Evolutionary conservation across 169 alveolate genomes (phyloP).

Genomic region (Sarcocystis neurona): DNA sequence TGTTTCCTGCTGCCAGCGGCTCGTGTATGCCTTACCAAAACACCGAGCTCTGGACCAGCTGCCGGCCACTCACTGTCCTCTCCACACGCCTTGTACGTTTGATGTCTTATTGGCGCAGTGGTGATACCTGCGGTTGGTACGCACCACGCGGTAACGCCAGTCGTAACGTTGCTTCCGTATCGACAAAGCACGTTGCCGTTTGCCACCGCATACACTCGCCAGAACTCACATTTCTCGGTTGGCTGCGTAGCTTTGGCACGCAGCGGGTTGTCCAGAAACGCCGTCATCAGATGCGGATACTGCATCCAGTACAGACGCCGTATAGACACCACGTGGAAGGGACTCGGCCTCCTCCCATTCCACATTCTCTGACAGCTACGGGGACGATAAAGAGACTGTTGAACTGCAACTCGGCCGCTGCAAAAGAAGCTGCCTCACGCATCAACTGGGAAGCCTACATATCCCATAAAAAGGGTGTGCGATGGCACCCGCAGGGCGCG

Average conservation of each 20-base stretch:
- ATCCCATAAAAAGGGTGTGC: slow-evolving; percentile 82
- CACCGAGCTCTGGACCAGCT: no score
- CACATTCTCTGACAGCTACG: slow-evolving; percentile 79
- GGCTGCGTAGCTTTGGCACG: slow-evolving; percentile 50
- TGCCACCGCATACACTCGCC: no score
- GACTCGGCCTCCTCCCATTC: slow-evolving; percentile 74
- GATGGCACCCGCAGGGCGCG: slow-evolving; percentile 89
- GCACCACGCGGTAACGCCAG: no score
- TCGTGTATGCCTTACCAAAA: no score
- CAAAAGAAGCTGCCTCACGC: slow-evolving; percentile 75
- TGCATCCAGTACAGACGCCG: slow-evolving; percentile 38
- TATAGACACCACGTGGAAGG: background rate
- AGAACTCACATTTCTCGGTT: no score
- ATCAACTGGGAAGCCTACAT: slow-evolving; percentile 84
- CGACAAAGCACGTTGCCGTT: no score
- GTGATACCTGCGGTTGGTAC: no score
- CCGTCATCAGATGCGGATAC: slow-evolving; percentile 37
- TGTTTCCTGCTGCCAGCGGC: no score
- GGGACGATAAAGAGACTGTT: slow-evolving; percentile 80
- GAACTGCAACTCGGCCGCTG: slow-evolving; percentile 77
- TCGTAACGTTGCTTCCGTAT: no score
- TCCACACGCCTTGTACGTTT: no score
- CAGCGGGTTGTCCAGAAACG: slow-evolving; percentile 63
- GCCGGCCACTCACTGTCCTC: no score
- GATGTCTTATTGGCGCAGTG: no score